phyloP scores from a whole-genome alignment of 257 asterid genomes.

The Solanum bulbocastanum region DNA sequence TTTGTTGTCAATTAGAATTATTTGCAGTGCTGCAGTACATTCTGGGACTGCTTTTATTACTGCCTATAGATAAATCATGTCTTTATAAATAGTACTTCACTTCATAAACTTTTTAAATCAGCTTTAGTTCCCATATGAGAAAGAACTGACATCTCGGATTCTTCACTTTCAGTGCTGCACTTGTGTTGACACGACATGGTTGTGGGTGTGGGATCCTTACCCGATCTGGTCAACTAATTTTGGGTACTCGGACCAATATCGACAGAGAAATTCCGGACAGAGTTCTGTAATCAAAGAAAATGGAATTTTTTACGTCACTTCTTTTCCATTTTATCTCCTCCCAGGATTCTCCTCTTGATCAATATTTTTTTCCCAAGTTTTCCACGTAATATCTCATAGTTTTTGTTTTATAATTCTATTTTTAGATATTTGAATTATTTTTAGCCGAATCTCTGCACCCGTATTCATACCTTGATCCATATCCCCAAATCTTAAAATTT shows the following conservation, averaged over 20 bases:
- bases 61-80: not conserved
- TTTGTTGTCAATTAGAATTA: not conserved
- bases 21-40: not conserved
- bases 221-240: not conserved
- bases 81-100: not conserved
- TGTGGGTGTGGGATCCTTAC: not conserved
- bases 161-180: not conserved
- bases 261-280: not conserved
- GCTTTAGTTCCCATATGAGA: not conserved
- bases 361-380: not conserved
- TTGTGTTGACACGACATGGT: not conserved
- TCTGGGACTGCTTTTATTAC: not conserved
- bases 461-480: not conserved
- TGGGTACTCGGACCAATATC: not conserved
- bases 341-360: not conserved
- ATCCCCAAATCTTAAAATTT: not conserved
- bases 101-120: not conserved
- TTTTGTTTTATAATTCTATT: not conserved
- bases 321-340: not conserved
- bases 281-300: no score
- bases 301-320: not conserved
- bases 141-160: not conserved
- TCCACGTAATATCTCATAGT: not conserved
- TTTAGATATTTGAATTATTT: not conserved
- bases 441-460: not conserved